Evolutionary conservation across 768 basidiomycete genomes (phyloP).

Genomic region (Trametes meyenii): DNA sequence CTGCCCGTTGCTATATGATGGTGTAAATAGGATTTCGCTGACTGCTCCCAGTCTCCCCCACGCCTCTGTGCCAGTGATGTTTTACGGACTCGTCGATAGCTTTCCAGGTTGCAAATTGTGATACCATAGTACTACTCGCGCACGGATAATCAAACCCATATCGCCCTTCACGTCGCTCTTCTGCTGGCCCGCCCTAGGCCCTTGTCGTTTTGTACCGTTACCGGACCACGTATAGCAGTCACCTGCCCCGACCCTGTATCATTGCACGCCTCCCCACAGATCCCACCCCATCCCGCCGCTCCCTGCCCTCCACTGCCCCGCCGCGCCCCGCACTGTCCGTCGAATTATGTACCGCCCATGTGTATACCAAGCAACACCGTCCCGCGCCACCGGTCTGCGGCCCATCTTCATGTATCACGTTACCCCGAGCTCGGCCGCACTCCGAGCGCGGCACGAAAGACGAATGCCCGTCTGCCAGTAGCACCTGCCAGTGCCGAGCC

Average conservation of each 20-base stretch:
- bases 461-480: no score
- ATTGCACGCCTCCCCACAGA: background rate
- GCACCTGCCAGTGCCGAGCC: no score
- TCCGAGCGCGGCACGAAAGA: no score
- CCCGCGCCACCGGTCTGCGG: background rate
- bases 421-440: no score
- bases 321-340: no score
- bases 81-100: conserved; percentile 4
- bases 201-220: conserved; percentile 3
- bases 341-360: conserved; percentile 1
- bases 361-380: conserved; percentile 1
- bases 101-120: background rate
- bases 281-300: background rate
- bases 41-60: background rate
- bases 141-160: conserved; percentile 4
- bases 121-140: conserved; percentile 9
- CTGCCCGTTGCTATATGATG: background rate
- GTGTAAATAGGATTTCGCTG: background rate
- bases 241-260: background rate
- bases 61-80: background rate
- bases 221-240: background rate
- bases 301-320: background rate
- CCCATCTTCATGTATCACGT: background rate
- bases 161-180: background rate
- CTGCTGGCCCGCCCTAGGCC: background rate